Conservation (phyloP, 495 filamentous ascomycete genomes). For the Tuber indicum region DNA sequence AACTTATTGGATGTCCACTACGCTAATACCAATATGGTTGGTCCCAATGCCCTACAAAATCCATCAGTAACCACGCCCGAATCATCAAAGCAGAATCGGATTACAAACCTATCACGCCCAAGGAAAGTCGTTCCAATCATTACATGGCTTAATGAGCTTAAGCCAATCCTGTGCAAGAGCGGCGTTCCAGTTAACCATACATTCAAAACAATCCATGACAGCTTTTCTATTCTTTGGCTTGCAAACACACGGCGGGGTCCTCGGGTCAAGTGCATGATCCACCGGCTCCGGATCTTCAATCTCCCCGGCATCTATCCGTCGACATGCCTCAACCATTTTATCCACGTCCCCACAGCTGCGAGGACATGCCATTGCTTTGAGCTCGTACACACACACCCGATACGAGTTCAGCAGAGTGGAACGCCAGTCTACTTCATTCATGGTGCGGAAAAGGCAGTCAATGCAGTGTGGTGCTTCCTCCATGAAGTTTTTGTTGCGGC, state of each 20-base stretch:
- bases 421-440: constrained; percentile 9
- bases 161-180: not conserved
- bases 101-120: not conserved
- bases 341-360: not conserved
- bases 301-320: constrained; percentile 7
- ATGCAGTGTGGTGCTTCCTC: constrained; percentile 21
- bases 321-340: constrained; percentile 1
- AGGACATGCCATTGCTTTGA: constrained; percentile 8
- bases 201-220: not conserved
- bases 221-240: not conserved
- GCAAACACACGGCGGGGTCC: not conserved
- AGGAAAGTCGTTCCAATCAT: constrained; percentile 1
- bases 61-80: not conserved
- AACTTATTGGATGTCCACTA: not conserved
- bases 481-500: constrained; percentile 12
- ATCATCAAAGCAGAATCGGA: not conserved
- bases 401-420: constrained; percentile 4
- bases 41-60: not conserved
- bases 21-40: not conserved
- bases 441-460: constrained; percentile 21
- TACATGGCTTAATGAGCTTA: not conserved
- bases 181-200: not conserved
- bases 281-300: constrained; percentile 1
- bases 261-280: not conserved
- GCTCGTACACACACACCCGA: constrained; percentile 5